Base-by-base conservation (phyloP, 164 flowering plant genomes). In the Magnolia sinica region DNA sequence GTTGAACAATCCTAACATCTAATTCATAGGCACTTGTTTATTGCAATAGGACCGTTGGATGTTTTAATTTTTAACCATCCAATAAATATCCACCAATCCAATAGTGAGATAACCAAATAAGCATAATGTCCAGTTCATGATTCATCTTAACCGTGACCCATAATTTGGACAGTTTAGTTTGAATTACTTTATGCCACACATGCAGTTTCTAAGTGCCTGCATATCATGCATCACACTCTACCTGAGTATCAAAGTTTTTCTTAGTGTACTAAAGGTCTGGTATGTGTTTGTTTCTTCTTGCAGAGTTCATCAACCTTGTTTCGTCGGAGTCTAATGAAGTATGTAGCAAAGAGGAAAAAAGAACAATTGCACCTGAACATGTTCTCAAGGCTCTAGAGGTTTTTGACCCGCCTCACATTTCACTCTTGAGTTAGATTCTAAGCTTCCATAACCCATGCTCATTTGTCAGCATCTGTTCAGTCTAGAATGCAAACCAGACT, bases 291-390 rank as follows among this genome's bases (percentile, higher is more conserved):
- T 3, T 76, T 79, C 20, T 29, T 73, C 64, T 29, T 86, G 84
- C 96, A 96, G 99, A 96, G 83, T 96, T 94, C 82, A 96, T 96
- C 73, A 94, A 94, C 82, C 96, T 94, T 49, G 64, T 96, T 27
- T 96, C 98, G 31, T 93, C 98, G 31, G 98, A 96, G 79, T 94
- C 98, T n/a, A 93, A 94, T 85, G 98, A 96, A 82, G 98, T 96
- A 69, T 96, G 98, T 83, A 86, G 78, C 85, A 84, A 84, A 81
- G 97, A 89, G 84, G 98, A 94, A 13, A 94, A 84, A 82, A 80
- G 92, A 82, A 94, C 99, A 69, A 96, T 96, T 78, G 99, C 98
- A 64, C 99, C 99, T 65, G 98, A 96, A 84, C 99, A 96, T 88
- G 99, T 96, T 8, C 85, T 96, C 76, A 96, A 91, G 86, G 99